Percentiles rank a stretch among this genome's conserved stretches.
phyloP scores from a whole-genome alignment of 1,139 yeast species.

The Taiozyma sp. region DNA sequence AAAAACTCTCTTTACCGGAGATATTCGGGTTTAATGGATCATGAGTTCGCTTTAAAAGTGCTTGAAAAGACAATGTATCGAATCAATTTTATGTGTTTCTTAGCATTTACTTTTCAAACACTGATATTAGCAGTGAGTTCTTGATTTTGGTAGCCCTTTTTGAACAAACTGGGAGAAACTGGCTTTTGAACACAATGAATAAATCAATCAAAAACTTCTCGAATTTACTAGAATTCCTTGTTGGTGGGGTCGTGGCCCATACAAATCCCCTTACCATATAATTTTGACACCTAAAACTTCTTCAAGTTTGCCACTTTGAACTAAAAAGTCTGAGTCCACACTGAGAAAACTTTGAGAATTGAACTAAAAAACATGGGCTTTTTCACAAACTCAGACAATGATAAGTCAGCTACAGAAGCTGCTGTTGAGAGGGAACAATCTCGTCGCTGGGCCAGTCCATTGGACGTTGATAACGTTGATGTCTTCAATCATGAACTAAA shows the following conservation, averaged over 20 bases:
- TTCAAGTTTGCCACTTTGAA: not conserved
- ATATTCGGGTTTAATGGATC: not conserved
- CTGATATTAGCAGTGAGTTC: no score
- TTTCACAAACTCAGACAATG: constrained; percentile 4
- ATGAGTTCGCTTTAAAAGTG: not conserved
- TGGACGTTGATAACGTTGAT: not conserved
- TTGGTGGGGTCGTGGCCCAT: no score
- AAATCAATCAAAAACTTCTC: not conserved
- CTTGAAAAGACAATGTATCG: not conserved
- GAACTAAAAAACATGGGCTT: constrained; percentile 3
- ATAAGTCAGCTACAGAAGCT: constrained; percentile 3
- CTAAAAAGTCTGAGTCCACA: no score
- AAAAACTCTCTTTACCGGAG: not conserved
- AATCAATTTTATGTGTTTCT: no score
- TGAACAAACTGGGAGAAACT: no score
- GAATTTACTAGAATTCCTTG: not conserved
- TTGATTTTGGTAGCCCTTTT: no score
- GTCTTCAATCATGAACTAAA: not conserved
- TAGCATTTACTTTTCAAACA: no score
- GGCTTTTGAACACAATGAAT: no score
- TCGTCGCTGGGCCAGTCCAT: not conserved
- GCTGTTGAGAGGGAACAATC: not conserved
- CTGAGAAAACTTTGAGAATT: not conserved
- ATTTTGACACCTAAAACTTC: not conserved
- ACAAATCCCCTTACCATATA: no score